A percentile compares a stretch with the other conserved stretches of the same genome.
These are phyloP conservation scores for Helichrysum umbraculigerum DNA, from an alignment of 129 eudicot genomes.

Conservation along the genomic window DNA sequence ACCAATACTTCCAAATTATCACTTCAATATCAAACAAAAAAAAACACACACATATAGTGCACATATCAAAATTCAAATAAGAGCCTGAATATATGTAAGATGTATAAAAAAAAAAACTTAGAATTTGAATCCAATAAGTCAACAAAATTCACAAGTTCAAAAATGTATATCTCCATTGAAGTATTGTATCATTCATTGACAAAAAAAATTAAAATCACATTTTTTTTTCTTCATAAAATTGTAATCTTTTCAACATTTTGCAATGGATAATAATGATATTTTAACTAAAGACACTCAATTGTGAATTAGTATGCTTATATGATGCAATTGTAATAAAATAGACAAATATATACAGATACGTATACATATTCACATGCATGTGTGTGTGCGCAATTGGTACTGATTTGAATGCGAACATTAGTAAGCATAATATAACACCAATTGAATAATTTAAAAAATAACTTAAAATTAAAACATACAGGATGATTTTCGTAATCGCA, in stretches of 20 bases:
- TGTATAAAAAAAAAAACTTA: no score
- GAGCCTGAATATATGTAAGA: not conserved
- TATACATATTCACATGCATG: not conserved
- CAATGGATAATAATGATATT: not conserved
- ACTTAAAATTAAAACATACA: constrained; percentile 37
- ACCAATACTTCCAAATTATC: not conserved
- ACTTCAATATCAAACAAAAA: not conserved
- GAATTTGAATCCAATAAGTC: not conserved
- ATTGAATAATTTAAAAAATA: not conserved
- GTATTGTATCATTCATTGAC: no score
- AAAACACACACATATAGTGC: not conserved
- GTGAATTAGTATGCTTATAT: not conserved
- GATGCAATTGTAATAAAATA: not conserved
- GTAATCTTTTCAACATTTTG: not conserved
- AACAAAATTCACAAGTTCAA: not conserved
- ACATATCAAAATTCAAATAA: not conserved
- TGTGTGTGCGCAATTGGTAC: not conserved
- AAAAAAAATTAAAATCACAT: no score
- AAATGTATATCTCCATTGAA: not conserved
- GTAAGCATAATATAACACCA: not conserved
- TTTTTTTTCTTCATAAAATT: no score
- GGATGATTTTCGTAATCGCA: constrained; percentile 87
- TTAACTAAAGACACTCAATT: no score
- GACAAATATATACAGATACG: not conserved
- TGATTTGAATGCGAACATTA: not conserved